Evolutionary conservation across 2,329 filamentous ascomycete genomes (phyloP).

Genomic region (Bipolaris zeicola): DNA sequence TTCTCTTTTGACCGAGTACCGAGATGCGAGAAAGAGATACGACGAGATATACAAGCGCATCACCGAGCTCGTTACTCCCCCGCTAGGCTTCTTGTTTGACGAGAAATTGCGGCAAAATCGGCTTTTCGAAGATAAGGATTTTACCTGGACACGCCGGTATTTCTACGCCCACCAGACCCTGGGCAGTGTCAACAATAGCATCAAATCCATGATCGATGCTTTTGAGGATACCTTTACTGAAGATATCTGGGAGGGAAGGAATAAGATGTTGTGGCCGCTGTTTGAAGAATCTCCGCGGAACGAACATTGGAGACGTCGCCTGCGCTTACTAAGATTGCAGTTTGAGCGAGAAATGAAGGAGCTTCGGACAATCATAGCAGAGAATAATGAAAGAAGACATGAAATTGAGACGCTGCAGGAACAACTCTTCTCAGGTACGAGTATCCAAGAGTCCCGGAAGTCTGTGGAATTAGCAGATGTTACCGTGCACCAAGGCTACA

Average conservation of each 20-base stretch:
- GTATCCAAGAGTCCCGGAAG: slow-evolving; percentile 64
- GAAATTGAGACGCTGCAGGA: slow-evolving; percentile 64
- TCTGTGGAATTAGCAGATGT: slow-evolving; percentile 62
- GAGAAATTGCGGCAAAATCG: slow-evolving; percentile 61
- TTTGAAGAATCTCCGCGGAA: slow-evolving; percentile 55
- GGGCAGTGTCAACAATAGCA: slow-evolving; percentile 64
- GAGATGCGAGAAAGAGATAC: slow-evolving; percentile 65
- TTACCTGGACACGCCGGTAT: slow-evolving; percentile 66
- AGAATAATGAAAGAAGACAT: slow-evolving; percentile 60
- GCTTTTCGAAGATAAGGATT: slow-evolving; percentile 65
- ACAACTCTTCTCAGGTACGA: slow-evolving; percentile 68
- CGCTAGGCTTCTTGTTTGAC: slow-evolving; percentile 65
- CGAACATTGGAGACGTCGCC: slow-evolving; percentile 56
- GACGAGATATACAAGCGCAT: slow-evolving; percentile 63
- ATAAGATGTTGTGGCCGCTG: slow-evolving; percentile 63
- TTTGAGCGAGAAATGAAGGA: slow-evolving; percentile 60
- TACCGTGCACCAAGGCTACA: slow-evolving; percentile 63
- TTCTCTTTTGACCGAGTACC: slow-evolving; percentile 63
- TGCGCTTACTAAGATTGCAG: slow-evolving; percentile 55
- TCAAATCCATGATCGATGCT: slow-evolving; percentile 63
- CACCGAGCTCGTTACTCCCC: slow-evolving; percentile 64
- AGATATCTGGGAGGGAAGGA: slow-evolving; percentile 63
- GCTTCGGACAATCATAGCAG: slow-evolving; percentile 54
- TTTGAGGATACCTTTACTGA: slow-evolving; percentile 64
- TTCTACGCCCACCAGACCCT: slow-evolving; percentile 68